phyloP scores from a whole-genome alignment of 2,329 filamentous ascomycete species.

The Alternaria atra region DNA sequence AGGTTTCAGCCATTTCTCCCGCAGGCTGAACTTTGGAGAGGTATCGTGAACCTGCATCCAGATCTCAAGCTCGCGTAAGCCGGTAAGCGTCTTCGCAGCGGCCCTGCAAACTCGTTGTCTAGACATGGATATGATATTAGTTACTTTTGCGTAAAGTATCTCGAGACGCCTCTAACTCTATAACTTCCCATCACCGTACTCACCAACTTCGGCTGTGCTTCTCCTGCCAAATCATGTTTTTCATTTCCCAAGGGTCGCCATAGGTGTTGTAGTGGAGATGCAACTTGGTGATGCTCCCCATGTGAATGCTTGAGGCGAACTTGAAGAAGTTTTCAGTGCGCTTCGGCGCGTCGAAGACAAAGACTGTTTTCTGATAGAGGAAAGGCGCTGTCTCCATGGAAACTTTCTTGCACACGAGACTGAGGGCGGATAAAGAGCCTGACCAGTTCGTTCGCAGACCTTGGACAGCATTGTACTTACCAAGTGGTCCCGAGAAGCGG shows the following conservation, averaged over 20 bases:
- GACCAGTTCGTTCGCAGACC: slow-evolving; percentile 41
- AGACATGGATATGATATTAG: background rate
- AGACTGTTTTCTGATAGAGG: slow-evolving; percentile 42
- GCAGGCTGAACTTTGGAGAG: slow-evolving; percentile 32
- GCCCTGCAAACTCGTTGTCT: slow-evolving; percentile 28
- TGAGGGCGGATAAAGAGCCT: slow-evolving; percentile 37
- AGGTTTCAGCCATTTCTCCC: slow-evolving; percentile 38
- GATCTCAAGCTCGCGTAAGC: slow-evolving; percentile 34
- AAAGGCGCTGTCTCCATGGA: slow-evolving; percentile 35
- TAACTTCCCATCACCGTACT: background rate
- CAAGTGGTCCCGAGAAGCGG: slow-evolving; percentile 28
- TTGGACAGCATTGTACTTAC: slow-evolving; percentile 27
- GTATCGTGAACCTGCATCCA: slow-evolving; percentile 29
- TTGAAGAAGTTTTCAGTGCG: slow-evolving; percentile 40
- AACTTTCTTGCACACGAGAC: slow-evolving; percentile 42
- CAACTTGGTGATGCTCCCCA: slow-evolving; percentile 37
- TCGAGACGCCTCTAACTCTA: background rate
- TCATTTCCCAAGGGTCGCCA: slow-evolving; percentile 22
- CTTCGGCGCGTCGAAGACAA: slow-evolving; percentile 41
- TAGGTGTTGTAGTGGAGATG: slow-evolving; percentile 45
- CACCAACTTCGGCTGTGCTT: slow-evolving; percentile 39
- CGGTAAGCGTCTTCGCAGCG: slow-evolving; percentile 29
- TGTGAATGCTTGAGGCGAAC: slow-evolving; percentile 23
- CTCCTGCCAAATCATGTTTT: slow-evolving; percentile 31
- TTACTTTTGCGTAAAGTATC: background rate